Evolutionary conservation across 1,284 basidiomycete genomes (phyloP).

Genomic region (Tilletia indica): DNA sequence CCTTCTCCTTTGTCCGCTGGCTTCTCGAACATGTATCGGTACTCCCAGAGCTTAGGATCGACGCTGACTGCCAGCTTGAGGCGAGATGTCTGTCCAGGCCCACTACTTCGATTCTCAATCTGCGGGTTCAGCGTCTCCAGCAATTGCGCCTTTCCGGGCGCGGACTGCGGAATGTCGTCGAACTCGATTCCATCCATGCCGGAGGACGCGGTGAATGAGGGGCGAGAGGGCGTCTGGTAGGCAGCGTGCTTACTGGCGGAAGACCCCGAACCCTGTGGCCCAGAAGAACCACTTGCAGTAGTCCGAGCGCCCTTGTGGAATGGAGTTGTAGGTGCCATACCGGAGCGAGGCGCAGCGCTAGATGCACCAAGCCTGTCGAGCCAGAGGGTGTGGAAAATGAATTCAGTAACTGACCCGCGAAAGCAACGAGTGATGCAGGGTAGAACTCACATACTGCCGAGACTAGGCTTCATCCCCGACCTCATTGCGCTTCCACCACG

Average conservation of each 20-base stretch:
- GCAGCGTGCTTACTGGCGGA: constrained; percentile 23
- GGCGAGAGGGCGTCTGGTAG: constrained; percentile 30
- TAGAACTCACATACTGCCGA: constrained; percentile 17
- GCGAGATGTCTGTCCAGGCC: constrained; percentile 21
- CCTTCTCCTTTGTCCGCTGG: constrained; percentile 44
- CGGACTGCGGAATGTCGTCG: not conserved
- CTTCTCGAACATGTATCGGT: constrained; percentile 53
- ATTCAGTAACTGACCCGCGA: constrained; percentile 6
- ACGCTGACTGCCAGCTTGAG: constrained; percentile 49
- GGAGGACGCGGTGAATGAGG: constrained; percentile 20
- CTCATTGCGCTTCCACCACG: constrained; percentile 22
- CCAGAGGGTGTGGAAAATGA: not conserved
- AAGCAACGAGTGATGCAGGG: not conserved
- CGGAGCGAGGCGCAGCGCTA: constrained; percentile 23
- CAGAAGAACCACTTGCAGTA: not conserved
- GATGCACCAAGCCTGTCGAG: not conserved
- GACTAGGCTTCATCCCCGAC: constrained; percentile 13
- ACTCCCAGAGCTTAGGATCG: constrained; percentile 48
- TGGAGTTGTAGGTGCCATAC: constrained; percentile 7
- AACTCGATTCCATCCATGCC: not conserved
- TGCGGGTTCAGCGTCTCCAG: constrained; percentile 45
- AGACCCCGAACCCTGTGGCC: not conserved
- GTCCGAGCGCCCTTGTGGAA: constrained; percentile 20
- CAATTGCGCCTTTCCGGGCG: constrained; percentile 18
- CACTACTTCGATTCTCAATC: constrained; percentile 14